These are phyloP conservation scores for Lactarius vividus DNA, from an alignment of 768 basidiomycete species.

Conservation along the genomic window DNA sequence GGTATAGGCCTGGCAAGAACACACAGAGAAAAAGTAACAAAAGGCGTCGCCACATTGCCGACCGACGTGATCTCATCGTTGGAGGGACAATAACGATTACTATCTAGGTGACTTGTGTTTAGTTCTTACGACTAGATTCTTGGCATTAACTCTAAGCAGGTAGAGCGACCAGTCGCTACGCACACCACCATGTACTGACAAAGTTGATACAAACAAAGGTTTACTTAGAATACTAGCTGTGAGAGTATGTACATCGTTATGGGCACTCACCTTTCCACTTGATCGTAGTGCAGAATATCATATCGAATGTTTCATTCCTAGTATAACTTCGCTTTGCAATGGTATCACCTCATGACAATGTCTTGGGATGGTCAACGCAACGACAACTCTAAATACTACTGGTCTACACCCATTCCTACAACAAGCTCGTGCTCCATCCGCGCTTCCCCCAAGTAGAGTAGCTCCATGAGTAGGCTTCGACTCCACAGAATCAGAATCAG, in stretches of 20 bases:
- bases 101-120: background rate
- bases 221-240: background rate
- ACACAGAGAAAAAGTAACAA: background rate
- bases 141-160: background rate
- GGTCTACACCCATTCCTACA: background rate
- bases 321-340: background rate
- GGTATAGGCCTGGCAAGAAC: slow-evolving; percentile 9
- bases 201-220: background rate
- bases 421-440: background rate
- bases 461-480: background rate
- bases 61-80: background rate
- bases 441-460: background rate
- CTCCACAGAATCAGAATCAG: background rate
- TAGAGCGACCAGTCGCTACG: background rate
- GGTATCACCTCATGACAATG: background rate
- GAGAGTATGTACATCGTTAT: background rate
- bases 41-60: background rate
- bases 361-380: background rate
- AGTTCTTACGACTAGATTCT: background rate
- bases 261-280: background rate
- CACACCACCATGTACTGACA: background rate
- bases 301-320: background rate
- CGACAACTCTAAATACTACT: background rate
- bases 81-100: background rate
- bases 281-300: background rate